phyloP scores from a whole-genome alignment of 2,329 filamentous ascomycete species.

The Fusarium chuoi region DNA sequence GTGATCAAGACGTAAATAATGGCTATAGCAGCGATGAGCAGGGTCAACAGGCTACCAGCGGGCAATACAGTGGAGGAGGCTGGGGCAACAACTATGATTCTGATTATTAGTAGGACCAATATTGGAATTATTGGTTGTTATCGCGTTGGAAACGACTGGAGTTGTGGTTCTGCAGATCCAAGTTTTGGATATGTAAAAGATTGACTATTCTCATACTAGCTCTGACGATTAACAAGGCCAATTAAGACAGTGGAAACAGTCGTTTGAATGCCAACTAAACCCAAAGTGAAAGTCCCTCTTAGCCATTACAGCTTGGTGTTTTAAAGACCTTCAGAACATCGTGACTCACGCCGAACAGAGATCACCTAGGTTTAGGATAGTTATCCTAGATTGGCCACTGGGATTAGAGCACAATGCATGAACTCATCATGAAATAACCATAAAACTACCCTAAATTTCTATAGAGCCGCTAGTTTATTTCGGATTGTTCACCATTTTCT shows the following conservation, averaged over 20 bases:
- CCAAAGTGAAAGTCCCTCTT: neutral
- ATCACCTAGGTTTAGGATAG: too few species aligned
- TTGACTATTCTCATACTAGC: neutral
- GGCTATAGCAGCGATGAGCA: neutral
- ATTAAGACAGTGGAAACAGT: neutral
- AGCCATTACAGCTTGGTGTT: neutral
- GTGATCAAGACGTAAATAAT: neutral
- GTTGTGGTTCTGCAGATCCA: neutral
- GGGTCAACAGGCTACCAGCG: neutral
- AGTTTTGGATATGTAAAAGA: neutral
- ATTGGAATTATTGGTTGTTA: neutral
- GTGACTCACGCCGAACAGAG: neutral
- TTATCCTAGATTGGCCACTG: neutral
- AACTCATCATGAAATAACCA: neutral
- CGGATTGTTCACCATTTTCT: neutral
- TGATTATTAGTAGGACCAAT: neutral
- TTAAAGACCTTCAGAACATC: neutral
- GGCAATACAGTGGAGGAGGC: neutral
- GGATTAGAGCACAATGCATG: neutral
- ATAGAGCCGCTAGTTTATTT: neutral
- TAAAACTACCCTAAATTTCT: neutral
- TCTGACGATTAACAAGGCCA: neutral
- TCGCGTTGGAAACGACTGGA: neutral
- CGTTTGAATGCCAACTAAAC: neutral
- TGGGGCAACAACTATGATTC: neutral